Base-by-base conservation (phyloP, 2,329 filamentous ascomycete species). In the Exophiala lecanii-corni region DNA sequence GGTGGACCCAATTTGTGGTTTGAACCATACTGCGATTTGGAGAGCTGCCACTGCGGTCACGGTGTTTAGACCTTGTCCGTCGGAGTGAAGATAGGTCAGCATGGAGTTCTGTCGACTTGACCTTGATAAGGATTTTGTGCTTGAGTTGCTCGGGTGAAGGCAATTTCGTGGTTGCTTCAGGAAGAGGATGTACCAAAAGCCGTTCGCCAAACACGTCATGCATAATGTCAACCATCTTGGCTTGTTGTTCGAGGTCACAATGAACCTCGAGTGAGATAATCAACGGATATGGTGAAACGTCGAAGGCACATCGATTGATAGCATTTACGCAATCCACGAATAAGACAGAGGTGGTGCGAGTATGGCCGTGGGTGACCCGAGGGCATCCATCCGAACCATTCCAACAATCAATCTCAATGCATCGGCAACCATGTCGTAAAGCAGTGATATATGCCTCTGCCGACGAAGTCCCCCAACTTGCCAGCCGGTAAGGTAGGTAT, bases 361-460 rank as follows among this genome's bases (percentile, higher is more conserved):
- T 95, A 45, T 83, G 82, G 17, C 92, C 92, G 57, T 98, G 92
- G 49, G 87, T 89, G 21, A 98, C 92, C 40, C 89, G 80, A 1
- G 92, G 92, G 57, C 87, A 79, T 28, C 87, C 88, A 60, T 95
- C 84, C 39, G 79, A 76, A 12, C 92, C 92, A 64, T 98, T 89
- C 92, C 92, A 98, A 66, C 91, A 97, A 65, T 98, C 92, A 39
- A 98, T 88, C 67, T 98, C 92, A 34, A 98, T 83, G 63, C 92
- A 97, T 37, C 92, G 85, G 62, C 92, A 98, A 6, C 89, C 89
- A 47, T 86, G 84, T 51, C 86, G 82, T 5, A 98, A 75, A 2
- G 89, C 87, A 6, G 82, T 81, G 56, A 97, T 94, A 67, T 98
- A 98, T 32, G 89, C 89, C 64, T 98, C 92, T 2, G 94, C 86